Evolutionary conservation across 2,329 filamentous ascomycete species (phyloP).

Genomic region (Fusarium sp.): DNA sequence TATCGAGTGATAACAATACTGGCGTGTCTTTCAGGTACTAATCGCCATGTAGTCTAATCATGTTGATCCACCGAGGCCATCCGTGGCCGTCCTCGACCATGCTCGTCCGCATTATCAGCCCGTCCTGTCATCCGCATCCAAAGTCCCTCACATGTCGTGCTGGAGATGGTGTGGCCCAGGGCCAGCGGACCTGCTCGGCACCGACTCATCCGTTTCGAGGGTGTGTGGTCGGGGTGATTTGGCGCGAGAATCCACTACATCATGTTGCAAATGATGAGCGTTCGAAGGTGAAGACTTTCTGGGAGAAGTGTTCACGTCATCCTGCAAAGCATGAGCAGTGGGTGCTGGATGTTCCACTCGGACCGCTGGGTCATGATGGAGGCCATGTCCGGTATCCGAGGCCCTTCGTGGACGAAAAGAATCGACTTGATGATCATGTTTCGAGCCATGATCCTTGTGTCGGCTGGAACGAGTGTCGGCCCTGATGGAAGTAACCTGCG

Average conservation of each 20-base stretch:
- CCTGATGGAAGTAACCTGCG: slow-evolving; percentile 16
- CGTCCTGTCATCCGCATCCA: not conserved
- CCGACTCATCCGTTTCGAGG: slow-evolving; percentile 28
- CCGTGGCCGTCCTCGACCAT: not conserved
- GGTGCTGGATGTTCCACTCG: slow-evolving; percentile 9
- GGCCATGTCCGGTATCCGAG: slow-evolving; percentile 19
- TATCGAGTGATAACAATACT: slow-evolving; percentile 30
- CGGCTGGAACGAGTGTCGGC: slow-evolving; percentile 5
- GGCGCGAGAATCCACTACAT: slow-evolving; percentile 6
- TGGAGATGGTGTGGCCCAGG: slow-evolving; percentile 27
- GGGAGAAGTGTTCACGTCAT: slow-evolving; percentile 17
- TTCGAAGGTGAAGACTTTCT: slow-evolving; percentile 3
- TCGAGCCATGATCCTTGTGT: slow-evolving; percentile 14
- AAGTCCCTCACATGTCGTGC: slow-evolving; percentile 23
- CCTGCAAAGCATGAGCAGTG: slow-evolving; percentile 19
- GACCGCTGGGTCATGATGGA: slow-evolving; percentile 17
- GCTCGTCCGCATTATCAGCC: not conserved
- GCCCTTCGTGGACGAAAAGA: slow-evolving; percentile 7
- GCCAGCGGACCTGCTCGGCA: not conserved
- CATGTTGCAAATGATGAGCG: slow-evolving; percentile 27
- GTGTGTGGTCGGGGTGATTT: slow-evolving; percentile 15
- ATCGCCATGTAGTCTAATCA: not conserved
- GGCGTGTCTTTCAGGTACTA: slow-evolving; percentile 25
- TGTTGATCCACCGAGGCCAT: not conserved
- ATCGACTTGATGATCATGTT: slow-evolving; percentile 13